These are phyloP conservation scores for Microthlaspi erraticum DNA, from an alignment of 345 rosid genomes.

Conservation along the genomic window DNA sequence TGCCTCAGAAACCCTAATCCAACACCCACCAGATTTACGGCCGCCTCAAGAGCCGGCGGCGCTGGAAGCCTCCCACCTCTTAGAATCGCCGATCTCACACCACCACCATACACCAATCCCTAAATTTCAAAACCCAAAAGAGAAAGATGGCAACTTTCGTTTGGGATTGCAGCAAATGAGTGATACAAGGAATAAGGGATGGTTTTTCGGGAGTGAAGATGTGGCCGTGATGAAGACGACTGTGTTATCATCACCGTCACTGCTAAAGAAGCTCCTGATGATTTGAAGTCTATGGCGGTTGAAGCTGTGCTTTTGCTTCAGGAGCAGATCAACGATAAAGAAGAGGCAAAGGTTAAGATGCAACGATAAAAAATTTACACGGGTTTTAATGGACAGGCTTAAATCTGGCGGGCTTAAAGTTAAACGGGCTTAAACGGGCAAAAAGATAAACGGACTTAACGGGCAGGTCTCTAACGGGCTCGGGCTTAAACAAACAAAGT, in stretches of 20 bases:
- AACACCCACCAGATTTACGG: constrained; percentile 38
- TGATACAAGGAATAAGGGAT: background rate
- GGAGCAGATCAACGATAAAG: constrained; percentile 84
- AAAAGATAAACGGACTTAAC: too few relatives aligned
- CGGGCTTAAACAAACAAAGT: too few relatives aligned
- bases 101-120: constrained; percentile 42
- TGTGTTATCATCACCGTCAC: constrained; percentile 72
- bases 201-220: background rate
- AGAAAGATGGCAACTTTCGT: constrained; percentile 25
- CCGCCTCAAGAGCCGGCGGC: constrained; percentile 33
- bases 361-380: too few relatives aligned
- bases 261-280: constrained; percentile 84
- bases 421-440: too few relatives aligned
- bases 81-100: constrained; percentile 47
- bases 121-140: constrained; percentile 29
- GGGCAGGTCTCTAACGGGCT: too few relatives aligned
- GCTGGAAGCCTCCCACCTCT: constrained; percentile 30
- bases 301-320: constrained; percentile 91
- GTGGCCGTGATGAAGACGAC: constrained; percentile 54
- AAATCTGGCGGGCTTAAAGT: too few relatives aligned
- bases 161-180: background rate
- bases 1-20: constrained; percentile 64
- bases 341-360: constrained; percentile 61
- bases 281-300: constrained; percentile 92
- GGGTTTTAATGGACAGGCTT: too few relatives aligned